phyloP scores from a whole-genome alignment of 2,329 filamentous ascomycete genomes.

The Acarospora socialis region DNA sequence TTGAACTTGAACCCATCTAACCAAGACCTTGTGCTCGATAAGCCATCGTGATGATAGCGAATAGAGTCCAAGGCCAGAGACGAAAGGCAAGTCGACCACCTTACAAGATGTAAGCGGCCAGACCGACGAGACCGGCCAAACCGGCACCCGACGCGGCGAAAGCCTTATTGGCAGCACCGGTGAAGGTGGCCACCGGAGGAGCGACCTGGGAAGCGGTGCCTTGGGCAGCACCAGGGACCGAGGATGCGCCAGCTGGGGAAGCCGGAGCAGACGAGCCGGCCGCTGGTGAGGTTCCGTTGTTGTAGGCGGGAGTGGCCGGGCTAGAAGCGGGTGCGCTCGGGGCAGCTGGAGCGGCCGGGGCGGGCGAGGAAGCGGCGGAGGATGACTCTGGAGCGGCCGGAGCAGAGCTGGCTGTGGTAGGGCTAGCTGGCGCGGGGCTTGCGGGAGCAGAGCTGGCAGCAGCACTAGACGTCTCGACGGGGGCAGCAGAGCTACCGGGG shows the following conservation, averaged over 20 bases:
- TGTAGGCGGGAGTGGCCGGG: slow-evolving; percentile 14
- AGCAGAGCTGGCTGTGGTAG: slow-evolving; percentile 12
- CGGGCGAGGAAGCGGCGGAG: slow-evolving; percentile 11
- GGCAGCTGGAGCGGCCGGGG: slow-evolving; percentile 12
- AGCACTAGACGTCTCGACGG: no score
- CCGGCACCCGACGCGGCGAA: slow-evolving; percentile 34
- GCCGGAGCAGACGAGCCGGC: slow-evolving; percentile 12
- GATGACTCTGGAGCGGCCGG: slow-evolving; percentile 15
- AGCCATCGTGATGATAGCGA: no score
- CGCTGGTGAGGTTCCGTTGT: slow-evolving; percentile 13
- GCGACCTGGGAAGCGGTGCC: slow-evolving; percentile 30
- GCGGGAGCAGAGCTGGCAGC: slow-evolving; percentile 9
- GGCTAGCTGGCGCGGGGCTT: slow-evolving; percentile 14
- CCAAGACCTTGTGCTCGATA: no score
- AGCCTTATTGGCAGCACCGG: slow-evolving; percentile 37
- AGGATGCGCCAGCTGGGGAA: slow-evolving; percentile 16
- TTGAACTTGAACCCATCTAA: no score
- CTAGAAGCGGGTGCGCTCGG: slow-evolving; percentile 14
- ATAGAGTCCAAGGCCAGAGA: no score
- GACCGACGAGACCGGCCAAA: slow-evolving; percentile 38
- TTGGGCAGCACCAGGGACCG: slow-evolving; percentile 19
- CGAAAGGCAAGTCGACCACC: slow-evolving; percentile 3
- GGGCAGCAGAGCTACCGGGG: slow-evolving; percentile 13
- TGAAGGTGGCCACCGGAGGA: slow-evolving; percentile 26
- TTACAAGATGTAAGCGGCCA: slow-evolving; percentile 35